Evolutionary conservation across 345 rosid genomes (phyloP), one percentile per base, ranked within the genome.

Genomic region (Salix purpurea): DNA sequence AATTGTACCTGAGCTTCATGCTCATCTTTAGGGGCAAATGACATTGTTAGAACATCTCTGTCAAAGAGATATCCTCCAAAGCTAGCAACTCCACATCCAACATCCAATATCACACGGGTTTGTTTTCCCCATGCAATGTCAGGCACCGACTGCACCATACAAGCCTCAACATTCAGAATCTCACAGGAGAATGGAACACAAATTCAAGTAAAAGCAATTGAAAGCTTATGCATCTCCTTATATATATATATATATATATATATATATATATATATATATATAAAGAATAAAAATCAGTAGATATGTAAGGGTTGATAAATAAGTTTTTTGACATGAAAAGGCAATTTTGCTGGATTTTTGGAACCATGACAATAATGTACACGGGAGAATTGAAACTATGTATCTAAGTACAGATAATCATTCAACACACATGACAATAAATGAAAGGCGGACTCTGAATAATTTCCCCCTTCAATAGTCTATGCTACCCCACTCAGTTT

Each of bases 11-110:
- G 99, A 65, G 97, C 99, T 89, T 93, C 99, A 81, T 96, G 99
- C 77, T 96, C 99, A 84, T 96, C 99, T 89, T 96, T 96, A 50
- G 99, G 99, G 58, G 99, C 98, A 56, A 96, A 87, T 76, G 99
- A 96, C 98, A 96, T 93, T 19, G 96, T 78, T 24, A 93, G 85
- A 62, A 89, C 99, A 79, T 87, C 90, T 85, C 93, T 88, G 76
- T 95, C 97, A 78, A 95, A 95, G 46, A 96, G 97, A 81, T 76
- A 96, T 73, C 97, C 99, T 74, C 99, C 99, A 78, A 96, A 92
- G 80, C 98, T 94, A 73, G 99, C 98, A 84, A 94, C 98, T 61
- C 99, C 99, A 82, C 98, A 96, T 81, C 99, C 99, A 83, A 96
- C 98, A 81, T 96, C 98, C 87, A 96, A 85, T 65, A 92, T 69